These are phyloP conservation scores for Penicillium sp. DNA, from an alignment of 2,329 filamentous ascomycete genomes.

Conservation along the genomic window DNA sequence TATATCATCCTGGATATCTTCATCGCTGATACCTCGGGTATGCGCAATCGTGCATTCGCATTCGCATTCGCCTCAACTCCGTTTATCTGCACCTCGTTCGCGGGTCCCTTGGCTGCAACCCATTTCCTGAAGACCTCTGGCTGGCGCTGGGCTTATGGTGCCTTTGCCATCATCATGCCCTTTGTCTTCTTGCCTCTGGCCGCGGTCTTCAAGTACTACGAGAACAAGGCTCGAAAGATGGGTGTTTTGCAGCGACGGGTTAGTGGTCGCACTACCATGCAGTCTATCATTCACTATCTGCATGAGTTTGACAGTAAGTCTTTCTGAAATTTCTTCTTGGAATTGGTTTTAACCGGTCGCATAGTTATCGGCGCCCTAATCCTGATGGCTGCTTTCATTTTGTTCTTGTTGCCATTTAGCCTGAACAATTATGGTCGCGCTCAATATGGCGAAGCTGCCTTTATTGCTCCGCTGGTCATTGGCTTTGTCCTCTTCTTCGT, in stretches of 20 bases:
- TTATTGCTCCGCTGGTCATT: conserved; percentile 55
- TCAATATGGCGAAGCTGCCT: conserved; percentile 34
- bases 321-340: conserved; percentile 43
- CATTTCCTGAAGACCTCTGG: conserved; percentile 48
- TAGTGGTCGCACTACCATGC: conserved; percentile 46
- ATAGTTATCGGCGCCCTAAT: conserved; percentile 59
- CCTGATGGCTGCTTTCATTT: conserved; percentile 58
- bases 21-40: conserved; percentile 60
- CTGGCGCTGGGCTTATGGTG: conserved; percentile 64
- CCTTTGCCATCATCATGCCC: conserved; percentile 61
- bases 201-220: conserved; percentile 54
- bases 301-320: conserved; percentile 62
- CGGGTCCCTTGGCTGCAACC: conserved; percentile 53
- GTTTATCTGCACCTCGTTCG: conserved; percentile 59
- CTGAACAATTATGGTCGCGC: conserved; percentile 42
- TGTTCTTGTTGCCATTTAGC: conserved; percentile 67
- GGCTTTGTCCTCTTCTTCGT: conserved; percentile 56
- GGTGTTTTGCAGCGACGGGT: conserved; percentile 50
- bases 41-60: conserved; percentile 60
- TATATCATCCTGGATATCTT: conserved; percentile 58
- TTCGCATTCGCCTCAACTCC: conserved; percentile 60
- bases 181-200: conserved; percentile 57
- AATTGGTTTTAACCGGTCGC: conserved; percentile 49
- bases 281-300: conserved; percentile 55
- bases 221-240: conserved; percentile 55